phyloP scores from a whole-genome alignment of 345 rosid species.

The Brassica nigra region DNA sequence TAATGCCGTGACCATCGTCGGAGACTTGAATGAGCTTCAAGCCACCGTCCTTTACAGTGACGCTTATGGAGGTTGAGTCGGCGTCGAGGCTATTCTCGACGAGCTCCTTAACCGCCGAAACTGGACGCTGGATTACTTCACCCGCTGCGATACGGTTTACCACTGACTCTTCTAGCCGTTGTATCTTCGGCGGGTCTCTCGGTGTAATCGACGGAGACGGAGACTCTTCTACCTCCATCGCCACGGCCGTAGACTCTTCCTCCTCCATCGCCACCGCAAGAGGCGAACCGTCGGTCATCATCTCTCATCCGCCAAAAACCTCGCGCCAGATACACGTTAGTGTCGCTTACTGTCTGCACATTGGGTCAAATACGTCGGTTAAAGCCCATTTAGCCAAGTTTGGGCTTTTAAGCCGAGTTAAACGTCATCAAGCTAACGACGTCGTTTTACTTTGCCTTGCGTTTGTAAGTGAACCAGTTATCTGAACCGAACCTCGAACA shows the following conservation, averaged over 20 bases:
- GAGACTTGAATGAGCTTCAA: conserved; percentile 98
- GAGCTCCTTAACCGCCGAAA: conserved; percentile 92
- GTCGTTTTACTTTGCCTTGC: not conserved
- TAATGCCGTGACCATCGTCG: conserved; percentile 96
- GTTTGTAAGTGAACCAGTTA: no score
- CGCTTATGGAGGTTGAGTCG: conserved; percentile 68
- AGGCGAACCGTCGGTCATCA: conserved; percentile 22
- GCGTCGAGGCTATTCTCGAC: conserved; percentile 97
- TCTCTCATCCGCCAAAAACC: conserved; percentile 15
- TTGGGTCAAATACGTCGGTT: not conserved
- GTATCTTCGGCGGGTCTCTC: conserved; percentile 74
- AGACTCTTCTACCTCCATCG: conserved; percentile 38
- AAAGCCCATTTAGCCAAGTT: not conserved
- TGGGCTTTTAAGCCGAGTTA: conserved; percentile 2
- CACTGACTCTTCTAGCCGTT: conserved; percentile 77
- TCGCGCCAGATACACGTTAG: conserved; percentile 31
- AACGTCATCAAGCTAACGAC: not conserved
- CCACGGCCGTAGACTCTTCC: conserved; percentile 15
- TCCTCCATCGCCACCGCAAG: conserved; percentile 46
- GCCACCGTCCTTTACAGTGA: conserved; percentile 93
- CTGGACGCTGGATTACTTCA: conserved; percentile 94
- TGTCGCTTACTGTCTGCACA: not conserved
- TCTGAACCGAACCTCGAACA: no score
- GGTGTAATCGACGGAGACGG: conserved; percentile 7
- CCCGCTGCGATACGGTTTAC: conserved; percentile 97